Conservation (phyloP, 352 stramenopile species). For the Chrysophaeum taylorii region DNA sequence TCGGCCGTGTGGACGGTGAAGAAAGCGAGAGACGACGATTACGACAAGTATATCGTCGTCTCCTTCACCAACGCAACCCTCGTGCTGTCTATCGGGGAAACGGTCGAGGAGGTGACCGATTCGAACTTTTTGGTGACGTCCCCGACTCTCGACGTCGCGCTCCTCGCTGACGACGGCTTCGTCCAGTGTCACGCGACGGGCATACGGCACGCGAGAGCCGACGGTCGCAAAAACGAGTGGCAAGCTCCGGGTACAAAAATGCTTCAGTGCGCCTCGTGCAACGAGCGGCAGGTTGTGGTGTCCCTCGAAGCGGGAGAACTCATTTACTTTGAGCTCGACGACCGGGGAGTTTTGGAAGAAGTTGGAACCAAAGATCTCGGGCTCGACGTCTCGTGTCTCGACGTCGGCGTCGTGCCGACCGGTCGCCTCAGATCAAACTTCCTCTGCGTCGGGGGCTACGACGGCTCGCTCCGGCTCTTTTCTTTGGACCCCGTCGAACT, state of each 20-base stretch:
- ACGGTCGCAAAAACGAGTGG: constrained; percentile 87
- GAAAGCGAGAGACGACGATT: constrained; percentile 34
- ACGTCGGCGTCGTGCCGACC: constrained; percentile 83
- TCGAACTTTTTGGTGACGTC: constrained; percentile 85
- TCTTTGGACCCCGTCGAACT: constrained; percentile 81
- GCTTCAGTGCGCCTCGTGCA: constrained; percentile 90
- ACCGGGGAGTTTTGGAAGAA: constrained; percentile 75
- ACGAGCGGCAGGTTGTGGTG: constrained; percentile 90
- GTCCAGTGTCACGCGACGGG: constrained; percentile 88
- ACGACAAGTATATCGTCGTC: constrained; percentile 91
- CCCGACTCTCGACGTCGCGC: constrained; percentile 81
- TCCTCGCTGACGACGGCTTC: constrained; percentile 85
- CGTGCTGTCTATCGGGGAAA: constrained; percentile 89
- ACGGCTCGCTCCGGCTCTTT: constrained; percentile 74
- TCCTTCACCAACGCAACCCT: constrained; percentile 97
- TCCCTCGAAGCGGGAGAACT: constrained; percentile 83
- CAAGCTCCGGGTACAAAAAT: constrained; percentile 90
- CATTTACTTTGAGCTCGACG: constrained; percentile 96
- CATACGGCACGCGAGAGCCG: constrained; percentile 81
- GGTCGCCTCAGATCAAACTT: constrained; percentile 86
- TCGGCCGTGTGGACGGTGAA: constrained; percentile 88
- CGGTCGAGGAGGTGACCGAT: constrained; percentile 91
- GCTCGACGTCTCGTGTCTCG: constrained; percentile 91
- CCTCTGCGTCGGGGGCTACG: constrained; percentile 79
- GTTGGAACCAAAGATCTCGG: constrained; percentile 80